A percentile compares a stretch with the other conserved stretches of the same genome.
phyloP scores from a whole-genome alignment of 768 basidiomycete species.

The Boletus eberwhitei region DNA sequence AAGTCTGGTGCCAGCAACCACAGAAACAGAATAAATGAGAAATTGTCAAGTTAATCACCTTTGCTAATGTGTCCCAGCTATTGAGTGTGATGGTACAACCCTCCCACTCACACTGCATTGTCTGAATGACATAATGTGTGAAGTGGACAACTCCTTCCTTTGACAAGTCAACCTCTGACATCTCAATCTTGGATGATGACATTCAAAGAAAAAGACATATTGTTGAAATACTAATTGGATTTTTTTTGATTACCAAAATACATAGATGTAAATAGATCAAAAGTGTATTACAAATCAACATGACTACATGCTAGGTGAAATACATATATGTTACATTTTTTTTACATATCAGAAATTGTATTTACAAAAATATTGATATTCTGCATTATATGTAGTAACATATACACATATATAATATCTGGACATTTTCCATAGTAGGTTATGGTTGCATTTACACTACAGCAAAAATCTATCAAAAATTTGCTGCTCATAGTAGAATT shows the following conservation, averaged over 20 bases:
- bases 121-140: slow-evolving; percentile 24
- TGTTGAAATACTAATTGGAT: not conserved
- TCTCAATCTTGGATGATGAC: slow-evolving; percentile 13
- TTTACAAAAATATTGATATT: too few species aligned
- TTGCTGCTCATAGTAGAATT: too few species aligned
- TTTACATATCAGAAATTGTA: too few species aligned
- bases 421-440: too few species aligned
- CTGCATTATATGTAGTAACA: too few species aligned
- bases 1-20: slow-evolving; percentile 6
- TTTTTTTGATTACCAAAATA: not conserved
- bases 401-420: too few species aligned
- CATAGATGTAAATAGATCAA: slow-evolving; percentile 10
- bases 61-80: slow-evolving; percentile 27
- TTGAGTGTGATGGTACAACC: slow-evolving; percentile 25
- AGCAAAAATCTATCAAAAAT: too few species aligned
- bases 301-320: too few species aligned
- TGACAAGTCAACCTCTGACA: slow-evolving; percentile 19
- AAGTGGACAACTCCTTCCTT: slow-evolving; percentile 18
- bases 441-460: too few species aligned
- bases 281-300: not conserved
- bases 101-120: slow-evolving; percentile 30
- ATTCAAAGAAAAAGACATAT: not conserved
- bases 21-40: slow-evolving; percentile 2
- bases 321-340: too few species aligned
- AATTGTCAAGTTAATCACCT: slow-evolving; percentile 23